Evolutionary conservation across 2,329 filamentous ascomycete genomes (phyloP), one percentile per base, ranked within the genome.

Genomic region (Colletotrichum costaricense): DNA sequence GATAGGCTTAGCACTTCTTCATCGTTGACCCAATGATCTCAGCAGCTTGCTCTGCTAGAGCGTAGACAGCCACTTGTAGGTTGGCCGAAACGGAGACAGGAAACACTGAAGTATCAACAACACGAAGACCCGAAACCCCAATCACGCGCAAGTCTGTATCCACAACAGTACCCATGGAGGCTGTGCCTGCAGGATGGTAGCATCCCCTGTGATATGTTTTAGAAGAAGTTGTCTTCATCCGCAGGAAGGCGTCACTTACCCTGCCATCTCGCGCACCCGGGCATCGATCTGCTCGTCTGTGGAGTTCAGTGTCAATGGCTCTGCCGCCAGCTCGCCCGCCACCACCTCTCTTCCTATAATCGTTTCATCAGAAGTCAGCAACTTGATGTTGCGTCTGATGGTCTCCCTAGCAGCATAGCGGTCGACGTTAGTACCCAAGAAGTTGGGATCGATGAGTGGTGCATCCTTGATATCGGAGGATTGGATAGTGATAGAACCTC

Each of bases 1-100:
- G 42, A 49, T 49, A 8, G 4, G 8, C 42, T 49, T 4, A 49
- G 19, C 42, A 49, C 19, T 49, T n/a, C 7, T n/a, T 49, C 42
- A 57, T 22, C 0, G 28, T 42, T 19, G 60, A 54, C 2, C 9
- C 22, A 19, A 91, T 91, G 12, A 86, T 86, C 77, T 89, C 89
- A 2, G 88, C 88, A 1, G 89, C 89, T 80, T 91, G 91, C 80
- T 91, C 89, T 5, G 85, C 86, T 30, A 90, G 81, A 78, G 90
- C 89, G 75, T 89, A 90, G 0, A 86, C 86, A 0, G 88, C 84
- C 1, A 87, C 78, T 4, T 85, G 83, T 30, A 87, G 84, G 76
- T 88, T 90, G 2, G 84, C 85, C 4, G 88, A 88, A 4, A 78
- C 70, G 42, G 78, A 73, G 52, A 78, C 35, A 2, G 72, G 72